Base-by-base conservation (phyloP, 306 rosid genomes). In the Malus fusca region DNA sequence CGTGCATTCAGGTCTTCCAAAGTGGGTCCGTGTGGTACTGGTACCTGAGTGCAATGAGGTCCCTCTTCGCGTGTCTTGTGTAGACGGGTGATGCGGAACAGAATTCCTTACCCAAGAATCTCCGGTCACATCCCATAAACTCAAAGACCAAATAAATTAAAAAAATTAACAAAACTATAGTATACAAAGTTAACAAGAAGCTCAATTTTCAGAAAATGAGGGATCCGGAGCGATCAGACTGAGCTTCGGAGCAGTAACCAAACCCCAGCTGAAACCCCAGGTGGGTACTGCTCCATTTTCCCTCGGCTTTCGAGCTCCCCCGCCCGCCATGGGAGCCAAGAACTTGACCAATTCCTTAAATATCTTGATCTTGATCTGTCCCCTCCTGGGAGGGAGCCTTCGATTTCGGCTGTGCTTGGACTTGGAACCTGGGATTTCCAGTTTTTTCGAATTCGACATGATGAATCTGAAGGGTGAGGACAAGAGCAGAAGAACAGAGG, bases 281-380 rank as follows among this genome's bases (percentile, higher is more conserved):
- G 28, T 26, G 28, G 28, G 28, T 26, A 26, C 28, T 26, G 28
- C 28, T 26, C 73, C 86, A 8, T 77, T 68, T 30, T 80, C 64
- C 21, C 35, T 11, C 53, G 22, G 22, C 40, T 44, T 68, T 8
- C 73, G 58, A 44, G 44, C 26, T 17, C 46, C 8, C 2, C 75
- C 74, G 23, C 77, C 68, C 1, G 55, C 63, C 13, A 77, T 51
- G 3, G 79, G 55, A 33, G 40, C 72, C 5, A 56, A 77, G 2
- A 79, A 69, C 3, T 11, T 68, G 5, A 72, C 1, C 26, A 85
- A 3, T 15, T 44, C 33, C 68, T 69, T 83, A n/a, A 86, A 0
- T 4, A 83, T 81, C 65, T 66, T 58, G 13, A 75, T n/a, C 78
- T 84, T 86, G 13, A 90, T 53, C 17, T 21, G 82, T 5, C 92